Percentiles rank a stretch among this genome's conserved stretches.
Conservation (phyloP, 2,329 filamentous ascomycete genomes). For the Beauveria pseudobassiana region DNA sequence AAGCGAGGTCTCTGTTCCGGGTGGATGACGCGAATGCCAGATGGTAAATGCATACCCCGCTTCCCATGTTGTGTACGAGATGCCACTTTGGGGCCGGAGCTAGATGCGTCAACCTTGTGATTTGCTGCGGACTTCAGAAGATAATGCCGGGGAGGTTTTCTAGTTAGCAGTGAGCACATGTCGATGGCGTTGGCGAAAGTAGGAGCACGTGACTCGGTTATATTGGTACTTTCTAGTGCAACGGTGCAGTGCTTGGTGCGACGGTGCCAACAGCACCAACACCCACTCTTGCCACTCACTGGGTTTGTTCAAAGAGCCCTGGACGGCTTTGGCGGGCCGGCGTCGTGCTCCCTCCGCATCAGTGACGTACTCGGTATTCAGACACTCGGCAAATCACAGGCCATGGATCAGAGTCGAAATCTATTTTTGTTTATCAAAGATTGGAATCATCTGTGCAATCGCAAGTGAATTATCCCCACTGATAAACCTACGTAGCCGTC, state of each 20-base stretch:
- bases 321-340: constrained; percentile 4
- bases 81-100: background rate
- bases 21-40: background rate
- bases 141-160: background rate
- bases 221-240: background rate
- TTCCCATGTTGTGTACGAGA: background rate
- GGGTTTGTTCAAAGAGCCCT: background rate
- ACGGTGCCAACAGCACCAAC: background rate
- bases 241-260: background rate
- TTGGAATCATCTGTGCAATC: background rate
- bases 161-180: background rate
- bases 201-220: constrained; percentile 4
- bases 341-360: background rate
- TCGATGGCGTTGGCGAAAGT: background rate
- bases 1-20: background rate
- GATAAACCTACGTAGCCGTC: background rate
- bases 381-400: background rate
- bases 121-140: no score
- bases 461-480: background rate
- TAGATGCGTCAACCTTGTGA: background rate
- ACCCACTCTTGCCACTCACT: background rate
- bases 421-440: background rate
- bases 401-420: background rate
- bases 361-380: background rate
- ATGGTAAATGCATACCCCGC: background rate